Percentiles rank a stretch among this genome's conserved stretches.
Evolutionary conservation across 176 grass and related monocot genomes (phyloP).

Genomic region (Oryza meyeriana): DNA sequence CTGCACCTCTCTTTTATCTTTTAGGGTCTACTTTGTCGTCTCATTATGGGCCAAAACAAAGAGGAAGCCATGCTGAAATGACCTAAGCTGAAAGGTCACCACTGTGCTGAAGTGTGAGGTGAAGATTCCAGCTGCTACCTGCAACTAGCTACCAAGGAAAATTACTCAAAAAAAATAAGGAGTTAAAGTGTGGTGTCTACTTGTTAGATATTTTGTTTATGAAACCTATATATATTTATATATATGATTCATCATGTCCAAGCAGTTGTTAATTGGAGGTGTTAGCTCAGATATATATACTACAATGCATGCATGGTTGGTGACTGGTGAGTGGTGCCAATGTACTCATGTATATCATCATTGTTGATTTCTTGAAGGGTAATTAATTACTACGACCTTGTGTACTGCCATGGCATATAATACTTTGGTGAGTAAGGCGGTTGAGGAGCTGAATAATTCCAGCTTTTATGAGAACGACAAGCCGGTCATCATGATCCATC

Average conservation of each 20-base stretch:
- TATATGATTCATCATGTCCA: slow-evolving; percentile 6
- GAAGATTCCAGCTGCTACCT: slow-evolving; percentile 55
- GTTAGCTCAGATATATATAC: not conserved
- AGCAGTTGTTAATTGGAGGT: slow-evolving; percentile 1
- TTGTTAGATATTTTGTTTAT: slow-evolving; percentile 26
- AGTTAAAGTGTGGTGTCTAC: not conserved
- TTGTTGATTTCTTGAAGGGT: slow-evolving; percentile 3
- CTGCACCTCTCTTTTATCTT: slow-evolving; percentile 32
- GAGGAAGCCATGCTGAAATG: slow-evolving; percentile 36
- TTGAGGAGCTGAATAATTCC: slow-evolving; percentile 23
- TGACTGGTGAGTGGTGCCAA: not conserved
- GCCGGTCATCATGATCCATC: slow-evolving; percentile 15
- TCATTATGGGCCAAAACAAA: slow-evolving; percentile 46
- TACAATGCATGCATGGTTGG: not conserved
- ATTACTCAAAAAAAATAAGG: slow-evolving; percentile 28
- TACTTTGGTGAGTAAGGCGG: slow-evolving; percentile 3
- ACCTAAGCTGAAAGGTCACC: slow-evolving; percentile 22
- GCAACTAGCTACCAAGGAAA: slow-evolving; percentile 20
- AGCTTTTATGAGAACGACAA: slow-evolving; percentile 10
- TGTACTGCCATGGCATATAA: not conserved
- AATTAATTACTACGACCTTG: slow-evolving; percentile 2
- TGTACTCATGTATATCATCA: slow-evolving; percentile 19
- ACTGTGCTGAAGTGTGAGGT: slow-evolving; percentile 24
- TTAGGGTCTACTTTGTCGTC: slow-evolving; percentile 46
- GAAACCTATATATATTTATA: not conserved